phyloP scores from a whole-genome alignment of 768 basidiomycete genomes.

The Tephrocybe sp. region DNA sequence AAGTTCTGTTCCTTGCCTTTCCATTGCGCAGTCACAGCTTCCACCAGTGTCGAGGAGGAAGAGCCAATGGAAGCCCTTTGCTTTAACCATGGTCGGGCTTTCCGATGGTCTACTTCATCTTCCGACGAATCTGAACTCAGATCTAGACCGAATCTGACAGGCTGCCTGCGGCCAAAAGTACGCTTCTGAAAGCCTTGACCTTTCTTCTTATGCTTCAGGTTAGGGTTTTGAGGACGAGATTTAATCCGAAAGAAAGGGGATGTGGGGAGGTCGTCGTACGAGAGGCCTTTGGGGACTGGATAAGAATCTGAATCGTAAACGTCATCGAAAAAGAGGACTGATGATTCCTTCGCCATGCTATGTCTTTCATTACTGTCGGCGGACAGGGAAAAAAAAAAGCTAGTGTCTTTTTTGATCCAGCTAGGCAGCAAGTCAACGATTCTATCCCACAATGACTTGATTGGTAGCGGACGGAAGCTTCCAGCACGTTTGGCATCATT shows the following conservation, averaged over 20 bases:
- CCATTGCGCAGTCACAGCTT: not conserved
- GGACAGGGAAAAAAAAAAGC: slow-evolving; percentile 22
- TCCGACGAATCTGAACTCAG: slow-evolving; percentile 30
- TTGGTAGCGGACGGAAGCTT: slow-evolving; percentile 44
- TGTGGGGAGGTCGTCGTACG: slow-evolving; percentile 6
- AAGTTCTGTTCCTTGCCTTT: slow-evolving; percentile 8
- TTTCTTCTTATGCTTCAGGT: slow-evolving; percentile 10
- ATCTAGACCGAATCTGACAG: slow-evolving; percentile 31
- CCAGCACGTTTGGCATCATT: slow-evolving; percentile 54
- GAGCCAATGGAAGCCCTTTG: slow-evolving; percentile 19
- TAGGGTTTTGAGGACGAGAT: slow-evolving; percentile 13
- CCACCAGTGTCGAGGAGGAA: slow-evolving; percentile 17
- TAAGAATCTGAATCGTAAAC: not conserved
- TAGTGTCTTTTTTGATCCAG: slow-evolving; percentile 20
- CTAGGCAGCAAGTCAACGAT: slow-evolving; percentile 28
- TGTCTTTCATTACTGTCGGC: slow-evolving; percentile 1
- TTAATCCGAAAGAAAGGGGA: slow-evolving; percentile 26
- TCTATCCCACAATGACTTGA: slow-evolving; percentile 52
- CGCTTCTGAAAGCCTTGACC: not conserved
- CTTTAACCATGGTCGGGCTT: slow-evolving; percentile 12
- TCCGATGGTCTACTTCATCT: slow-evolving; percentile 19
- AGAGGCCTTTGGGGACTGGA: not conserved
- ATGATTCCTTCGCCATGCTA: slow-evolving; percentile 15
- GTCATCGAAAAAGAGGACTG: slow-evolving; percentile 4
- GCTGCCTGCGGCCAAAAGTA: slow-evolving; percentile 21